Evolutionary conservation across 2,329 filamentous ascomycete genomes (phyloP).

Genomic region (Fusarium sp.): DNA sequence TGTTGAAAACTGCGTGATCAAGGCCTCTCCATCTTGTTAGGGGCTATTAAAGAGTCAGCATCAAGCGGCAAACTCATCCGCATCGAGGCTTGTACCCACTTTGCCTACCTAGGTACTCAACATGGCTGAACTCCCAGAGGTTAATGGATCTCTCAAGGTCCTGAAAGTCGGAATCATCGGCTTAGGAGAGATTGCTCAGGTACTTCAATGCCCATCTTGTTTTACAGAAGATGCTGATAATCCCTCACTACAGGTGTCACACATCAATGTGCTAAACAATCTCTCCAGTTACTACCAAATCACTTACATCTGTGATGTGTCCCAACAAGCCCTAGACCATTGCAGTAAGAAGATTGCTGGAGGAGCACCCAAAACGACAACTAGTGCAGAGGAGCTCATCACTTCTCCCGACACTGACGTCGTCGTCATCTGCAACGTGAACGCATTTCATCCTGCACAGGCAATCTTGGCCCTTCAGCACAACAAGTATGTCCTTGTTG

Average conservation of each 20-base stretch:
- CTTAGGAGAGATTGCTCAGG: slow-evolving; percentile 25
- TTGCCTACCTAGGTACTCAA: neutral
- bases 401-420: slow-evolving; percentile 60
- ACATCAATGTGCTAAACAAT: slow-evolving; percentile 62
- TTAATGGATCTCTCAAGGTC: neutral
- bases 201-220: neutral
- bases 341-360: slow-evolving; percentile 43
- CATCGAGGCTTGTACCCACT: neutral
- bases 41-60: neutral
- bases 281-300: slow-evolving; percentile 59
- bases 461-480: slow-evolving; percentile 63
- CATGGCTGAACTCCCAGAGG: slow-evolving; percentile 6
- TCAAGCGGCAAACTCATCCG: neutral
- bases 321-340: slow-evolving; percentile 46
- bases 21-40: neutral
- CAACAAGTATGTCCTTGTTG: slow-evolving; percentile 69
- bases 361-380: slow-evolving; percentile 47
- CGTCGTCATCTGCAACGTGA: slow-evolving; percentile 64
- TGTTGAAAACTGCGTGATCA: neutral
- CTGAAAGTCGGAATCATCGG: slow-evolving; percentile 22
- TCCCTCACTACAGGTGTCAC: slow-evolving; percentile 57
- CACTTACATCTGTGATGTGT: slow-evolving; percentile 65
- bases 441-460: slow-evolving; percentile 67
- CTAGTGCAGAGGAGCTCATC: slow-evolving; percentile 56
- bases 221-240: slow-evolving; percentile 1